Evolutionary conservation across 2,329 filamentous ascomycete genomes (phyloP).

Genomic region (Coleophoma cylindrospora): DNA sequence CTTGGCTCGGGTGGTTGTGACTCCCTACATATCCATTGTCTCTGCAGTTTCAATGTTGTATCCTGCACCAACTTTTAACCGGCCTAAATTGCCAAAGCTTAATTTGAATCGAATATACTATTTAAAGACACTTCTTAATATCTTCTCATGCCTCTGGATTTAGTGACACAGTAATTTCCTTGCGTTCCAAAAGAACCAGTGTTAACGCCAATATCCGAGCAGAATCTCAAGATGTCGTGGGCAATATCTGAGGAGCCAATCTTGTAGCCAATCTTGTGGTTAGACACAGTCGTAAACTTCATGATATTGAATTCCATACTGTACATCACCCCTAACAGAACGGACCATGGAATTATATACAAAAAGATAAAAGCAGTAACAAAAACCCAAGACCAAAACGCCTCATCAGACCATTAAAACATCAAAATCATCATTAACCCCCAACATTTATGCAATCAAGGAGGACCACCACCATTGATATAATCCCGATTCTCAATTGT

Average conservation of each 20-base stretch:
- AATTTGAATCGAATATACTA: too few species aligned
- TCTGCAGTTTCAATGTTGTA: too few species aligned
- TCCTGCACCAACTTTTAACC: too few species aligned
- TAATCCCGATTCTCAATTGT: slow-evolving; percentile 84
- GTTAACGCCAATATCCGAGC: not conserved
- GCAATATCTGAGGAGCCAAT: too few species aligned
- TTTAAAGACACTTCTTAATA: too few species aligned
- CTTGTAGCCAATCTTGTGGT: too few species aligned
- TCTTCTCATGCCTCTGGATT: not conserved
- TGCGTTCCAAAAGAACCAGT: not conserved
- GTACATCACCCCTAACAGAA: too few species aligned
- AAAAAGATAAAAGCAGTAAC: not conserved
- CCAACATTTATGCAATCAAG: too few species aligned
- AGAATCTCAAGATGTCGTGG: too few species aligned
- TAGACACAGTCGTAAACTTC: too few species aligned
- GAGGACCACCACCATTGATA: slow-evolving; percentile 28
- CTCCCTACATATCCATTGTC: slow-evolving; percentile 28
- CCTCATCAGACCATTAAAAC: not conserved
- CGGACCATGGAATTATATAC: not conserved
- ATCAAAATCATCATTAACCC: not conserved
- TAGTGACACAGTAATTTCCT: not conserved
- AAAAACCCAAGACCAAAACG: not conserved
- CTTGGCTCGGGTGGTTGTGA: slow-evolving; percentile 29
- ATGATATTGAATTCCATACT: too few species aligned
- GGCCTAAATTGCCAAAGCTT: too few species aligned